Base-by-base conservation (phyloP, 768 basidiomycete species). In the Amanita pseudoporphyria region DNA sequence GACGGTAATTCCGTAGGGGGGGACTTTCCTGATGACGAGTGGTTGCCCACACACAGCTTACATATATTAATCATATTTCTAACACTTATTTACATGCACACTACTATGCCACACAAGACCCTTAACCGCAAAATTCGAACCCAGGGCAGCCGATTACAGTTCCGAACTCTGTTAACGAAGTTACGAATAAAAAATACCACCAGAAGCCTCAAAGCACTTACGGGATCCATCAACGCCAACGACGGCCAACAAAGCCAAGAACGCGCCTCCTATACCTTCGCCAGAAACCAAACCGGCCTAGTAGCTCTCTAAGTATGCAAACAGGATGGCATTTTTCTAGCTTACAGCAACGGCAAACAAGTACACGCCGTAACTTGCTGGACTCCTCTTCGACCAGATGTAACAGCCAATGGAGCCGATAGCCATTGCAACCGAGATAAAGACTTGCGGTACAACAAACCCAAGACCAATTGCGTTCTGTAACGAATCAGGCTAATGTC, bases 181-280 rank as follows among this genome's bases (percentile, higher is more conserved):
- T n/a, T 36, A 32, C 5, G 45, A 19, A 32, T 38, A 16, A 9
- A n/a, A n/a, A 39, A 55, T n/a, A 22, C 28, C 36, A 32, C 40
- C 10, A n/a, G 14, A 28, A 44, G n/a, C 43, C 36, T 38, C 6
- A n/a, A 30, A 19, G 10, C 66, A 36, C 71, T 63, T 56, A 73
- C 71, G 68, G 26, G 64, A 58, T 26, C 76, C 77, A 51, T 76
- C 74, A 32, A 78, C 77, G 46, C 71, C 71, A 32, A 67, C 60
- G 45, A 79, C 65, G 26, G 76, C 72, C 19, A 81, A 65, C n/a
- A 79, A 60, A 12, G 78, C 78, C 53, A 74, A 72, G 59, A 79
- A 70, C 45, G 80, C 77, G 58, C 78, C 79, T 24, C 77, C 79
- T 30, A 81, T 66, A 62, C 79, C 79, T 54, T 80, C 78, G 24